Evolutionary conservation across 2,329 filamentous ascomycete genomes (phyloP).

Genomic region (Fusarium vanettenii): DNA sequence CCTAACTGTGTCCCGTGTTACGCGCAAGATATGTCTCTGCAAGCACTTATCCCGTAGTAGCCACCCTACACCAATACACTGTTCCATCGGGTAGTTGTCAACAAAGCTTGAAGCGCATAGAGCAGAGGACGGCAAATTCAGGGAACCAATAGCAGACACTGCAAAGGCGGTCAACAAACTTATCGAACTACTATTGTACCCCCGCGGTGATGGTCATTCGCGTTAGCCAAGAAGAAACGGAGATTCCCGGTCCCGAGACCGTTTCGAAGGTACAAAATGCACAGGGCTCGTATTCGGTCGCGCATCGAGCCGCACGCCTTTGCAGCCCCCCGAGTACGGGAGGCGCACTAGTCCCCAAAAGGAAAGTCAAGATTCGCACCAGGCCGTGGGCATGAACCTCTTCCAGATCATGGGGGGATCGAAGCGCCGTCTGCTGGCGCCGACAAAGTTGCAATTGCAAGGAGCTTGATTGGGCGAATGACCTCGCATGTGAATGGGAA

Average conservation of each 20-base stretch:
- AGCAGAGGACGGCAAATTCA: neutral
- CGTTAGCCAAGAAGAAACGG: neutral
- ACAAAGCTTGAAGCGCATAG: neutral
- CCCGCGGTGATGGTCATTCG: neutral
- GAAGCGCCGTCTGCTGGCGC: neutral
- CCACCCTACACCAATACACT: neutral
- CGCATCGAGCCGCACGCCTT: neutral
- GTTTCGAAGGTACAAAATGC: neutral
- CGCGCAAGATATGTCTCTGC: neutral
- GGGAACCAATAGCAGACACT: neutral
- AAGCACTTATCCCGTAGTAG: neutral
- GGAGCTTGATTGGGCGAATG: constrained; percentile 17
- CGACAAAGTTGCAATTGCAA: constrained; percentile 13
- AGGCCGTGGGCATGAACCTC: neutral
- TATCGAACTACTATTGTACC: neutral
- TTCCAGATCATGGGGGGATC: neutral
- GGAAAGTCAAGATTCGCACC: neutral
- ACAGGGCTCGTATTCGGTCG: constrained; percentile 16
- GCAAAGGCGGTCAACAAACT: neutral
- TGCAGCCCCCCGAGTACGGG: constrained; percentile 8
- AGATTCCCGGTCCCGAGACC: neutral
- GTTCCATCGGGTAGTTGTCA: neutral
- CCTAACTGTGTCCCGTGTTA: neutral
- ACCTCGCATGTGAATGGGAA: constrained; percentile 3
- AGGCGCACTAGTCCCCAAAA: neutral